Evolutionary conservation across 2,329 filamentous ascomycete genomes (phyloP), one percentile per base, ranked within the genome.

Genomic region (Diaporthe helianthi): DNA sequence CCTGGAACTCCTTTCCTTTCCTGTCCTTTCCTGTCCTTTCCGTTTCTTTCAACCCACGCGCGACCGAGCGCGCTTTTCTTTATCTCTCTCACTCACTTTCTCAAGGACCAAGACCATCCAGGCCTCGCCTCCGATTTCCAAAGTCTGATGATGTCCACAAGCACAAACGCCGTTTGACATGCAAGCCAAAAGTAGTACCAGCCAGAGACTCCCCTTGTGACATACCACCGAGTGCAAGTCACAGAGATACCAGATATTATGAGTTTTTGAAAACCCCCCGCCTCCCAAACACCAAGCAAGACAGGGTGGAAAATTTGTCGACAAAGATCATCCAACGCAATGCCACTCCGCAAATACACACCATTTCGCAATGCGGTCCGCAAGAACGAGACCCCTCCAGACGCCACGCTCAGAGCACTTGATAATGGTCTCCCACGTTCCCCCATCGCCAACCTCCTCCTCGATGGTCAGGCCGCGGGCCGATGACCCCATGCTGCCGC

Each of bases 311-410:
- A 61, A 19, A 19, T 36, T 33, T 36, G 26, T 19, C 9, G 26
- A 36, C 29, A 63, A 15, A 46, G 24, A 31, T 72, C 51, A 72
- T 66, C 67, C 78, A 46, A 65, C 79, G 76, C 90, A 92, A 71
- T 88, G 83, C 93, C 93, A 97, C 82, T 97, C 93, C 0, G 92
- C 92, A 84, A 96, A 96, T n/a, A 97, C 93, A 76, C 93, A 96
- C 93, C 93, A 97, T 74, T 93, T 85, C 53, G 93, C 93, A 71
- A 91, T 94, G 66, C 93, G 86, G 81, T 97, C 93, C 8, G 93
- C 93, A 68, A 96, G 83, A 52, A 97, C 93, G 71, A 97, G 80
- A 1, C 92, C 93, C 72, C 93, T 86, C 93, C 93, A 97, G 19
- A 90, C 87, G 2, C 93, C 93, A 71, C 87, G 86, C 81, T 97